Evolutionary conservation across 768 basidiomycete genomes (phyloP), one percentile per base, ranked within the genome.

Genomic region (Mycena maculata): DNA sequence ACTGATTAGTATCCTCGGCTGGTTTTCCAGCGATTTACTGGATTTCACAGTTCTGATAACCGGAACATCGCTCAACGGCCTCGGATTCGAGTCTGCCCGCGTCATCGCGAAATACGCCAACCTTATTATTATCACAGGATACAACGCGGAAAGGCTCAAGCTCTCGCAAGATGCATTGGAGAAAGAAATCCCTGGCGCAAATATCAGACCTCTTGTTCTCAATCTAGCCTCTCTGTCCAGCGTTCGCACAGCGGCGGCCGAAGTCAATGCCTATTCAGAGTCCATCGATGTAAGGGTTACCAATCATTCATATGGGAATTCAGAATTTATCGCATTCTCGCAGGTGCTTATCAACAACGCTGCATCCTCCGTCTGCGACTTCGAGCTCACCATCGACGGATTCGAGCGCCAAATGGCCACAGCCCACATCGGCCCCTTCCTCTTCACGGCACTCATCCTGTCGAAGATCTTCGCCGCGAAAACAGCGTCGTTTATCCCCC

Each of bases 311-410:
- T 6, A 9, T 25, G 1, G 31, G 28, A 36, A 39, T 12, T 18
- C 25, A 18, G 15, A 36, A 30, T 27, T 36, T 12, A 22, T 22
- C 1, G 12, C 8, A 39, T 33, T n/a, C 20, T 36, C 31, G 28
- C 48, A 70, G 69, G 52, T 70, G 3, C 65, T 70, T 13, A 67
- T 70, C 42, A 57, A 70, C 53, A 70, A 70, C 38, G 64, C 69
- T 18, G 65, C 61, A 5, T 50, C 69, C 3, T 12, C 54, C 5
- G 9, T 64, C 28, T 50, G 61, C 33, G 16, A 11, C 3, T 70
- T 59, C 61, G 44, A n/a, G 20, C 55, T 67, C 31, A 67, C 65
- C 1, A 2, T 18, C 15, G 65, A 67, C 15, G 65, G 52, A 11
- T 63, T 63, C 27, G 69, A 70, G 25, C 58, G 44, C 3, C 64